Percentiles rank a stretch among this genome's conserved stretches.
Conservation (phyloP, 148 eudicot genomes). For the Hydrangea macrophylla region DNA sequence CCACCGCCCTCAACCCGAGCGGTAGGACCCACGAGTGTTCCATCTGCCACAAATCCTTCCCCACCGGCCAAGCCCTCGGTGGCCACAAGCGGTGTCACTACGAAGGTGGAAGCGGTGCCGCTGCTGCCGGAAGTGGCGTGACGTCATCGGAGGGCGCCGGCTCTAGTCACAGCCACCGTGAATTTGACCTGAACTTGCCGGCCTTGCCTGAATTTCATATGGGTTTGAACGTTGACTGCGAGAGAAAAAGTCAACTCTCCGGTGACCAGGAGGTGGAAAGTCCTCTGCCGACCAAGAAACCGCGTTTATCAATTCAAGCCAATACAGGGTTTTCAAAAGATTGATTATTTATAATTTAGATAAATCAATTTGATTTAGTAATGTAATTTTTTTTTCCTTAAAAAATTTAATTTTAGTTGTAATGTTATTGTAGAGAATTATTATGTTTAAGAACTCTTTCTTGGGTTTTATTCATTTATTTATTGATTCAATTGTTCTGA, state of each 20-base stretch:
- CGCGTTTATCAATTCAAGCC: constrained; percentile 25
- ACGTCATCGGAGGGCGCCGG: constrained; percentile 14
- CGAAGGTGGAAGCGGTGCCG: constrained; percentile 29
- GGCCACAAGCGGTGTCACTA: constrained; percentile 55
- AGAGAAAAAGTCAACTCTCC: constrained; percentile 12
- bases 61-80: constrained; percentile 50
- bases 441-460: not conserved
- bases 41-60: constrained; percentile 39
- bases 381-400: not conserved
- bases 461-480: not conserved
- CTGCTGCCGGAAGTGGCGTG: constrained; percentile 7
- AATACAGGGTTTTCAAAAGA: not conserved
- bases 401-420: not conserved
- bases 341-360: not conserved
- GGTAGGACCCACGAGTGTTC: constrained; percentile 39
- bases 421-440: not conserved
- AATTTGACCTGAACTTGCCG: constrained; percentile 49
- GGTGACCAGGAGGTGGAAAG: constrained; percentile 55
- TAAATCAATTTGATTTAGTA: not conserved
- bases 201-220: constrained; percentile 29
- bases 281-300: constrained; percentile 41
- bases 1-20: constrained; percentile 20
- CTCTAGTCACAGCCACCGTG: constrained; percentile 19
- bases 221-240: constrained; percentile 33
- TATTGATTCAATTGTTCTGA: not conserved